Evolutionary conservation across 768 basidiomycete species (phyloP).

Genomic region (Amanita rimosa): DNA sequence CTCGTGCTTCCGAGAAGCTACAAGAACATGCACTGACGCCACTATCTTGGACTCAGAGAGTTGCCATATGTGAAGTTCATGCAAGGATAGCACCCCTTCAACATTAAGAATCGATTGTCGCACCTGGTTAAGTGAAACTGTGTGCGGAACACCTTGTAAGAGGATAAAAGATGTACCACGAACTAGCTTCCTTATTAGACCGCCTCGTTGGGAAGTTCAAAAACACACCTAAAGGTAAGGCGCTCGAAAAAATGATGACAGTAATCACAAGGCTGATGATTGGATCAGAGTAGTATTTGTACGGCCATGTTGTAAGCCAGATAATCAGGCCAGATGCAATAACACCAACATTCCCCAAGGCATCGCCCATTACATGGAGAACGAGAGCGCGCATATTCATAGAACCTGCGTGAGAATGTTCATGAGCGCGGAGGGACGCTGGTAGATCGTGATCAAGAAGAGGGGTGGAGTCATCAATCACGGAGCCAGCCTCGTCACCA

Average conservation of each 20-base stretch:
- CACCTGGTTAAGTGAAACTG: slow-evolving; percentile 84
- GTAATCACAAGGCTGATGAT: slow-evolving; percentile 91
- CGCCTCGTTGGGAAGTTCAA: slow-evolving; percentile 1
- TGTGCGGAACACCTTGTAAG: slow-evolving; percentile 86
- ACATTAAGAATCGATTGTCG: slow-evolving; percentile 71
- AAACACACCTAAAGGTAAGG: slow-evolving; percentile 71
- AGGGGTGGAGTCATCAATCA: slow-evolving; percentile 30
- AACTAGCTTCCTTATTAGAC: slow-evolving; percentile 29
- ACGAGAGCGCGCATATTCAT: slow-evolving; percentile 99
- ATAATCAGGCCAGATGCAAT: slow-evolving; percentile 92
- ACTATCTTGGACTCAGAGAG: slow-evolving; percentile 92
- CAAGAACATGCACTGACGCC: slow-evolving; percentile 90
- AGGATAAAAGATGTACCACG: slow-evolving; percentile 91
- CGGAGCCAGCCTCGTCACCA: slow-evolving; percentile 4
- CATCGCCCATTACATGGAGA: slow-evolving; percentile 92
- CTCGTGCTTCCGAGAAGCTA: slow-evolving; percentile 68
- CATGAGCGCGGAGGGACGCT: slow-evolving; percentile 9
- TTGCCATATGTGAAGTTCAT: slow-evolving; percentile 97
- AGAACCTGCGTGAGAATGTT: slow-evolving; percentile 27
- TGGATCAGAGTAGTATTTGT: slow-evolving; percentile 90
- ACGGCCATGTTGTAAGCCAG: slow-evolving; percentile 77
- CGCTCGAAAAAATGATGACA: slow-evolving; percentile 91
- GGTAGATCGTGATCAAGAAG: slow-evolving; percentile 16
- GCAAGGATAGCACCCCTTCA: slow-evolving; percentile 77
- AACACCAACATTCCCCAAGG: slow-evolving; percentile 95